Percentiles rank a stretch among this genome's conserved stretches.
These are phyloP conservation scores for Cyathus striatus DNA, from an alignment of 768 basidiomycete genomes.

Conservation along the genomic window DNA sequence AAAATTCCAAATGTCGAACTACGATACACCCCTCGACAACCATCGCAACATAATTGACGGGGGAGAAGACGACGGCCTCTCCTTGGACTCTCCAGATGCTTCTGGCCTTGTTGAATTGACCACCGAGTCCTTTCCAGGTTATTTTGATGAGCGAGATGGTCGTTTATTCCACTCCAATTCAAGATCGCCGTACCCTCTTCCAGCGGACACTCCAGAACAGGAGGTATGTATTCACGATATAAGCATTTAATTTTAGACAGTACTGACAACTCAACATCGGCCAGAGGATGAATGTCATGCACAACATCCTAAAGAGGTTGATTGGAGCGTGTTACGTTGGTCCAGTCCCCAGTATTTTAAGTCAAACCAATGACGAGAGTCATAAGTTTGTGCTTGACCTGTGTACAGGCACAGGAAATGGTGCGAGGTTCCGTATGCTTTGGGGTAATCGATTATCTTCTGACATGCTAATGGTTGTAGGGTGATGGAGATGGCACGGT, in stretches of 20 bases:
- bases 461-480: conserved; percentile 29
- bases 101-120: conserved; percentile 30
- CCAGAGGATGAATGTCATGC: conserved; percentile 51
- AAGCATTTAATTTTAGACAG: no score
- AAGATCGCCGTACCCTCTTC: conserved; percentile 63
- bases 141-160: conserved; percentile 53
- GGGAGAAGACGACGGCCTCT: not conserved
- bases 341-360: conserved; percentile 52
- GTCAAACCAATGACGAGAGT: conserved; percentile 26
- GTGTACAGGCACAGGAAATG: conserved; percentile 76
- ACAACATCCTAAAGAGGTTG: conserved; percentile 42
- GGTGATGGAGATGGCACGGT: conserved; percentile 68
- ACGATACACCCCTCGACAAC: no score
- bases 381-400: conserved; percentile 61
- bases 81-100: not conserved
- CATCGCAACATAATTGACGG: no score
- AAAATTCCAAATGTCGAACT: no score
- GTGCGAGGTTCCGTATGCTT: conserved; percentile 32
- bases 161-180: conserved; percentile 68
- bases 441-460: conserved; percentile 10
- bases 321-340: conserved; percentile 56
- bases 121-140: conserved; percentile 49
- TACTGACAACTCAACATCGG: no score
- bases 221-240: conserved; percentile 38
- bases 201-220: conserved; percentile 68